Conservation (phyloP, 169 alveolate species). For the Toxoplasma gondii region DNA sequence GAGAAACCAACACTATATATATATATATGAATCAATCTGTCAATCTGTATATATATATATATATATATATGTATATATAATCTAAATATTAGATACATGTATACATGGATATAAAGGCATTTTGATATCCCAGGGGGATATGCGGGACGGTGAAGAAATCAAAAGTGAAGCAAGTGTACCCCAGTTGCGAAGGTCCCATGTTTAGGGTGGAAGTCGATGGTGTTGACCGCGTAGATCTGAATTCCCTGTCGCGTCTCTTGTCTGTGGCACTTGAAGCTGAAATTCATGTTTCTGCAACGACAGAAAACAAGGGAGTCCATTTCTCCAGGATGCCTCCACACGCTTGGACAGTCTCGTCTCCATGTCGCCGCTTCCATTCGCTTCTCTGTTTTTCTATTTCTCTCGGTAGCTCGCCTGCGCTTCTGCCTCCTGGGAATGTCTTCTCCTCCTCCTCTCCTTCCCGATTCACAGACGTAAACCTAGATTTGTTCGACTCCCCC, state of each 20-base stretch:
- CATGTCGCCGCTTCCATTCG: neutral
- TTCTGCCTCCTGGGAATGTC: neutral
- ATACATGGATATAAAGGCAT: too few species aligned
- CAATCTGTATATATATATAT: too few species aligned
- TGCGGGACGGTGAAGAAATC: too few species aligned
- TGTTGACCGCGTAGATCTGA: constrained; percentile 64
- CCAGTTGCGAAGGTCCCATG: constrained; percentile 66
- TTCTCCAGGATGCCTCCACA: neutral
- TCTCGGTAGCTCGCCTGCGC: neutral
- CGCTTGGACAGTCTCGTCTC: neutral
- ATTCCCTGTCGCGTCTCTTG: constrained; percentile 58
- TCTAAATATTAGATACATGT: neutral
- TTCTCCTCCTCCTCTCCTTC: neutral
- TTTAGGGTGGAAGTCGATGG: constrained; percentile 59
- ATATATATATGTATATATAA: too few species aligned
- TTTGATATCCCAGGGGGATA: too few species aligned
- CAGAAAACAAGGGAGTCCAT: neutral
- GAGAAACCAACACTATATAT: too few species aligned
- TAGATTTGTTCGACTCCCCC: too few species aligned
- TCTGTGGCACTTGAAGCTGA: constrained; percentile 70
- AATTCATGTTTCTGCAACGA: constrained; percentile 52
- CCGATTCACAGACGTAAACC: too few species aligned
- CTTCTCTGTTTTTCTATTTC: neutral
- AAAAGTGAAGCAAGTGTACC: too few species aligned
- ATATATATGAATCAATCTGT: too few species aligned